A percentile compares a stretch with the other conserved stretches of the same genome.
phyloP scores from a whole-genome alignment of 345 rosid species.

The Physaria fendleri region DNA sequence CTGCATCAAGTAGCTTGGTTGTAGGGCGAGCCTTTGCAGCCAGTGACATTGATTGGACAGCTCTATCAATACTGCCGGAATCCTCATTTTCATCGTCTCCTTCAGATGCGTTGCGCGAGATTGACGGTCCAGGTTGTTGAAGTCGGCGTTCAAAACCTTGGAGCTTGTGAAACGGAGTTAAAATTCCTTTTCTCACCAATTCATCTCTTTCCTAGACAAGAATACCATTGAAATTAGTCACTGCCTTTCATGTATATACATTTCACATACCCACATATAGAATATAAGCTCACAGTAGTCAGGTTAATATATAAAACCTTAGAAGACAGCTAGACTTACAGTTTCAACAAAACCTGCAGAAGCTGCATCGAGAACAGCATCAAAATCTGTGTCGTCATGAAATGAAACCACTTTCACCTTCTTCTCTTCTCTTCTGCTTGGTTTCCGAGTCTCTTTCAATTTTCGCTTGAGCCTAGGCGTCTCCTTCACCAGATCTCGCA shows the following conservation, averaged over 20 bases:
- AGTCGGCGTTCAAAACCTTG: slow-evolving; percentile 86
- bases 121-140: slow-evolving; percentile 56
- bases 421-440: slow-evolving; percentile 41
- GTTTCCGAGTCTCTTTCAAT: slow-evolving; percentile 37
- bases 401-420: slow-evolving; percentile 52
- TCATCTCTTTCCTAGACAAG: slow-evolving; percentile 90
- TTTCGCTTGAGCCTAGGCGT: slow-evolving; percentile 49
- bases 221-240: slow-evolving; percentile 21
- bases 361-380: slow-evolving; percentile 76
- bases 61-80: slow-evolving; percentile 55
- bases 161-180: slow-evolving; percentile 93
- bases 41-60: slow-evolving; percentile 48
- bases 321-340: slow-evolving; percentile 37
- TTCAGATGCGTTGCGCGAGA: slow-evolving; percentile 27
- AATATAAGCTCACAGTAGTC: not conserved
- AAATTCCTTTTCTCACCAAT: slow-evolving; percentile 84
- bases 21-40: slow-evolving; percentile 82
- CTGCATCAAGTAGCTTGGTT: slow-evolving; percentile 73
- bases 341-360: slow-evolving; percentile 89
- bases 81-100: slow-evolving; percentile 37
- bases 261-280: not conserved
- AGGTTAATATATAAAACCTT: not conserved
- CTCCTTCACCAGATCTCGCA: slow-evolving; percentile 58
- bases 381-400: slow-evolving; percentile 78
- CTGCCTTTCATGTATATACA: slow-evolving; percentile 1